Evolutionary conservation across 495 filamentous ascomycete species (phyloP), one percentile per base, ranked within the genome.

Genomic region (Copromyces sp.): DNA sequence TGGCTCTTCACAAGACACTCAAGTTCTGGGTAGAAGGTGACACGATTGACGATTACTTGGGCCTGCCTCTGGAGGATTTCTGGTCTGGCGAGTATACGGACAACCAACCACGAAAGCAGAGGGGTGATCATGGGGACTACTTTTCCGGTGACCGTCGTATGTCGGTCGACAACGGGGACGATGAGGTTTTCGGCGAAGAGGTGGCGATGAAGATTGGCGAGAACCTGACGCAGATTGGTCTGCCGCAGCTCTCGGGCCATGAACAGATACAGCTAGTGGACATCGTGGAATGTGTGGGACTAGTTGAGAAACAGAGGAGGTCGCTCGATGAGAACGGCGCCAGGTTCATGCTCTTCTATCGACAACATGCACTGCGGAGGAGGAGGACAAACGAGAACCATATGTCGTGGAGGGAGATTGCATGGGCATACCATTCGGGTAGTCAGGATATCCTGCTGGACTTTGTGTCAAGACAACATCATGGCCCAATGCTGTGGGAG

Each of bases 381-480:
- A 84, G 86, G 38, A 86, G 89, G 77, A 83, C 88, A 9, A 88
- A 87, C 75, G 89, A 89, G 78, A 87, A 89, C 7, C 85, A 88
- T 24, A 89, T 98, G 75, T 91, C 92, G 5, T 99, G 94, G 93
- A 86, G 96, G 80, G 95, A 98, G 77, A 95, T 97, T 72, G 90
- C 91, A 68, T 98, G 95, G 94, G 96, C 95, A 29, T 95, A 91
- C 75, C 94, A 98, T 80, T 97, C 93, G 74, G 86, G 82, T 16
- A 97, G 93, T 71, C 95, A 99, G 80, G 96, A 98, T 78, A 95
- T 98, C 53, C 84, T 99, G 9, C 82, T 93, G 1, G 94, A 98
- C 79, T 88, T 97, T 73, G 91, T 97, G n/a, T 91, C 90, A 9
- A 83, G 87, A 20, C 93, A 95, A 74, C 93, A 91, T 80, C 89